These are phyloP conservation scores for Candida sojae DNA, from an alignment of 1,139 yeast genomes.

Conservation along the genomic window DNA sequence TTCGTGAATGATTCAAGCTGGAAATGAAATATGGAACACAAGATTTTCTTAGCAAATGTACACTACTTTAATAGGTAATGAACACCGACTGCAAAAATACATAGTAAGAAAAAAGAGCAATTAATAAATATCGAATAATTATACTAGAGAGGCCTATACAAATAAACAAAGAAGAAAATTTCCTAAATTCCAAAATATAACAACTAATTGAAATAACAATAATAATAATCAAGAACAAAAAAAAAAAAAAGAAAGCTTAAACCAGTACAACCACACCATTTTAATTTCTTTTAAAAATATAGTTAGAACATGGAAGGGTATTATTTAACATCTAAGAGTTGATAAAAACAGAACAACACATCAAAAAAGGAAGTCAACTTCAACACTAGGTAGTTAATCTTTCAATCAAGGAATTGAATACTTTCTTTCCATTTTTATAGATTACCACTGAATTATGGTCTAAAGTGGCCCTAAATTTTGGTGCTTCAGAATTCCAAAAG, in stretches of 20 bases:
- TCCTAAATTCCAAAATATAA: constrained; percentile 1
- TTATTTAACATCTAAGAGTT: constrained; percentile 1
- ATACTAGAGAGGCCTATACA: neutral
- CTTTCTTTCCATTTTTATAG: constrained; percentile 2
- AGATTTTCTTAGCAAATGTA: neutral
- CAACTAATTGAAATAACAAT: too few species aligned
- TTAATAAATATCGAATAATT: too few species aligned
- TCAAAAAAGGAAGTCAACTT: neutral
- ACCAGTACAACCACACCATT: neutral
- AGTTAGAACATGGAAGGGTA: neutral
- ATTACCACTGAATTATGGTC: constrained; percentile 4
- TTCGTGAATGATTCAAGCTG: neutral
- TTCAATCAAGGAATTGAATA: neutral
- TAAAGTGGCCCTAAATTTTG: constrained; percentile 5
- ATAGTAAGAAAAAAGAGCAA: too few species aligned
- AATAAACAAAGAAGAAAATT: neutral
- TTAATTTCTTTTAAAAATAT: neutral
- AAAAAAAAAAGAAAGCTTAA: neutral
- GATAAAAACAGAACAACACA: neutral
- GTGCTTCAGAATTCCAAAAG: neutral
- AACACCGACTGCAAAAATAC: too few species aligned
- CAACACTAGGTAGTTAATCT: neutral
- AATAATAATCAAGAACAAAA: neutral
- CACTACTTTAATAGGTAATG: too few species aligned
- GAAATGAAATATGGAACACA: neutral